These are phyloP conservation scores for Luzula sylvatica DNA, from an alignment of 176 grass and related monocot genomes.

Conservation along the genomic window DNA sequence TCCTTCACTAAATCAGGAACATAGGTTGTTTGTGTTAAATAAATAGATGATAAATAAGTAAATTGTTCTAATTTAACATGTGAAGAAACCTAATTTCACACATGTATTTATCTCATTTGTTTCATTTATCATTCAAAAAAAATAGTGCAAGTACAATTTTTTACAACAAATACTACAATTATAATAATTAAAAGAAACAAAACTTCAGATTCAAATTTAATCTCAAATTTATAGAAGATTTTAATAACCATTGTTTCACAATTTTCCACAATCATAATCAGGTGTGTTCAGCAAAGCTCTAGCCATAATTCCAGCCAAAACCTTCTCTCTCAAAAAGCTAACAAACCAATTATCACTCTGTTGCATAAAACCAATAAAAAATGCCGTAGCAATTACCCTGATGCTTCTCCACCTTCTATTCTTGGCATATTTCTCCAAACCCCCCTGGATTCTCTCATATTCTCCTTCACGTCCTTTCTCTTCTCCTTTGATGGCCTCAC, in stretches of 20 bases:
- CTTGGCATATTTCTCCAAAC: slow-evolving; percentile 27
- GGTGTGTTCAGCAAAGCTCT: slow-evolving; percentile 10
- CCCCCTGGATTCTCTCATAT: slow-evolving; percentile 22
- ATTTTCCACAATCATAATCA: slow-evolving; percentile 38
- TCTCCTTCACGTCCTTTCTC: neutral
- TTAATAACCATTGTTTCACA: slow-evolving; percentile 1
- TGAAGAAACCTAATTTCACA: too few species aligned
- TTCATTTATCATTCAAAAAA: too few species aligned
- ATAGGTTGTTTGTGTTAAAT: too few species aligned
- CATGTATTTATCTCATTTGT: too few species aligned
- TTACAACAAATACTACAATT: too few species aligned
- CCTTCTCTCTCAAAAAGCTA: slow-evolving; percentile 36
- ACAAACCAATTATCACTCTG: slow-evolving; percentile 17
- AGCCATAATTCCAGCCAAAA: slow-evolving; percentile 22
- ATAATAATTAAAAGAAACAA: too few species aligned
- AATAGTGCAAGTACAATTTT: too few species aligned
- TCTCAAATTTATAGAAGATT: too few species aligned
- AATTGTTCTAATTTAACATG: too few species aligned
- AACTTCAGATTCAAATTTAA: too few species aligned
- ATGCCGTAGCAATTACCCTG: slow-evolving; percentile 24
- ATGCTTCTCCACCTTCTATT: slow-evolving; percentile 56
- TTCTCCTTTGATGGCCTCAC: slow-evolving; percentile 23
- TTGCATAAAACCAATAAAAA: slow-evolving; percentile 33
- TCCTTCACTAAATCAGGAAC: too few species aligned
- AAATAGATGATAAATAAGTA: too few species aligned